Evolutionary conservation across 768 basidiomycete species (phyloP), one percentile per base, ranked within the genome.

Genomic region (Coprinopsis cinerea): DNA sequence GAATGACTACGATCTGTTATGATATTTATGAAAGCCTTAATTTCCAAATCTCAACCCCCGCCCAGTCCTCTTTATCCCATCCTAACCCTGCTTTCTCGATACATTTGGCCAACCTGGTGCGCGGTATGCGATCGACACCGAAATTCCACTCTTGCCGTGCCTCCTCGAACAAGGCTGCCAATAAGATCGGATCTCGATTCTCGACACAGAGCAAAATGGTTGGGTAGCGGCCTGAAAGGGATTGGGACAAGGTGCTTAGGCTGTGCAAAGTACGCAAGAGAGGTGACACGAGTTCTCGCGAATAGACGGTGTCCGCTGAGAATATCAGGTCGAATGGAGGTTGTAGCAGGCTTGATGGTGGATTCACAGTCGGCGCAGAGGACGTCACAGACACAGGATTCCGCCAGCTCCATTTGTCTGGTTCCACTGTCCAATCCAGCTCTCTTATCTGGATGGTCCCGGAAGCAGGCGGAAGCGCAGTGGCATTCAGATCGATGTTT

Each of bases 221-320:
- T 0, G 85, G 81, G 28, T 65, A 55, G 28, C 68, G 69, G 28
- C 59, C 47, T 27, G 50, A 44, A 3, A 60, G 42, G 20, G 67
- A 61, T 3, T 58, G 52, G 9, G 77, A 78, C 39, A 61, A 46
- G 5, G 57, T 62, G 60, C 74, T 76, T 17, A 90, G 67, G 20
- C 70, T 68, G 32, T 75, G 75, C 3, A 92, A 64, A 15, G 89
- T 80, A 47, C 79, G 76, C 22, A 92, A 75, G 44, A 94, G 79
- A 0, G 88, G 91, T 14, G 71, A 60, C 27, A 83, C 64, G 40
- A 93, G 81, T 2, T 75, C 67, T 2, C 71, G 58, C 23, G 71
- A 62, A 63, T 92, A 94, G 32, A 93, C 67, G 0, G 92, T 94
- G 65, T 95, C 92, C 46, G 92, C 83, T 10, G 89, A 81, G 46